Conservation (phyloP, 2,329 filamentous ascomycete species). For the Arthrobotrys musiformis region DNA sequence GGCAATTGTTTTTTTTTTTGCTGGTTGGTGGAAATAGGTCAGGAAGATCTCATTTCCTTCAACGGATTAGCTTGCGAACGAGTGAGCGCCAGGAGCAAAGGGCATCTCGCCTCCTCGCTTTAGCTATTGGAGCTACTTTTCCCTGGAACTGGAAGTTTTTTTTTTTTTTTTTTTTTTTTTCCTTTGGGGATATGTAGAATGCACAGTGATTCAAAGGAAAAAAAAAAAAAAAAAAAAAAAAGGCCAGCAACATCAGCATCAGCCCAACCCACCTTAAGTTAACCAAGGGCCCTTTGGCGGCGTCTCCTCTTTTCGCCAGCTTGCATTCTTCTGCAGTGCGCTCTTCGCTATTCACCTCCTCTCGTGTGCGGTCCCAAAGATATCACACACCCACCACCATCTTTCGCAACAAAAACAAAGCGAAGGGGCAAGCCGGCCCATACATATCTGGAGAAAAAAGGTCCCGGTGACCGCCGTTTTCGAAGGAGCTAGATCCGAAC, state of each 20-base stretch:
- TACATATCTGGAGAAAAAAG: conserved; percentile 48
- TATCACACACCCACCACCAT: conserved; percentile 48
- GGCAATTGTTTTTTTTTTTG: conserved; percentile 33
- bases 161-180: conserved; percentile 26
- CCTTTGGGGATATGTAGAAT: conserved; percentile 42
- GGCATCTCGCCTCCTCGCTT: conserved; percentile 48
- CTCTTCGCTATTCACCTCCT: conserved; percentile 48
- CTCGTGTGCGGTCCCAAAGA: conserved; percentile 55
- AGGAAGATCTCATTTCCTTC: conserved; percentile 56
- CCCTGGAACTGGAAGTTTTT: conserved; percentile 46
- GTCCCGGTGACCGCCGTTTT: conserved; percentile 44
- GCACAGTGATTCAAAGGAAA: conserved; percentile 46
- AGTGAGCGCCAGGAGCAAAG: conserved; percentile 29
- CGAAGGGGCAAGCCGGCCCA: conserved; percentile 32
- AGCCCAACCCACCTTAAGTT: conserved; percentile 37
- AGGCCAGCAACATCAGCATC: too few relatives aligned
- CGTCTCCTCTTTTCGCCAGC: conserved; percentile 54
- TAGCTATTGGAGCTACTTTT: conserved; percentile 56
- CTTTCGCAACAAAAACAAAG: conserved; percentile 28
- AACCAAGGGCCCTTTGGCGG: conserved; percentile 33
- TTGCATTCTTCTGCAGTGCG: conserved; percentile 54
- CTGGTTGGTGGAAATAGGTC: conserved; percentile 54
- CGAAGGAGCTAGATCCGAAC: conserved; percentile 52
- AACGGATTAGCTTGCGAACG: conserved; percentile 19
- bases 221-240: not conserved